Conservation (phyloP, 2,329 filamentous ascomycete genomes). For the Fusarium denticulatum region DNA sequence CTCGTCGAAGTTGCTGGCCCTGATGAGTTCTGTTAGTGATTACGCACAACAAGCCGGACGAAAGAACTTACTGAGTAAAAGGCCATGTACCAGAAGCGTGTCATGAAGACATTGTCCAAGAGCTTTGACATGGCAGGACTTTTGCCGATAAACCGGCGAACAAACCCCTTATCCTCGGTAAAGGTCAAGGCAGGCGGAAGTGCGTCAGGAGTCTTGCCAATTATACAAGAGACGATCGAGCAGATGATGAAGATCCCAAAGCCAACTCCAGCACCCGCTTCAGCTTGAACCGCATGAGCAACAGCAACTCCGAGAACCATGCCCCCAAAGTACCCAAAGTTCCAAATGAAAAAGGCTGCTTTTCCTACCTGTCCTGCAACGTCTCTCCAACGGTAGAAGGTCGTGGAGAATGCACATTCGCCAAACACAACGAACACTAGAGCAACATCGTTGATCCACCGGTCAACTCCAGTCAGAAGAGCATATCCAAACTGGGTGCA, state of each 20-base stretch:
- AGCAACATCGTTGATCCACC: conserved; percentile 65
- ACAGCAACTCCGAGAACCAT: conserved; percentile 62
- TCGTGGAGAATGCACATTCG: conserved; percentile 62
- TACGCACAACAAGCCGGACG: neutral
- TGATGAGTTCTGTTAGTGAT: conserved; percentile 39
- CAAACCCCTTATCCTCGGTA: conserved; percentile 47
- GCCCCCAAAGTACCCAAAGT: conserved; percentile 62
- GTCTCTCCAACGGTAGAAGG: conserved; percentile 62
- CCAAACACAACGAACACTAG: conserved; percentile 65
- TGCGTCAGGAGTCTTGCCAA: conserved; percentile 56
- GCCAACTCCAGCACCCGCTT: conserved; percentile 60
- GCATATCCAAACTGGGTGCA: conserved; percentile 68
- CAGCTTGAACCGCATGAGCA: conserved; percentile 57
- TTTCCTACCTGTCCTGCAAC: conserved; percentile 57
- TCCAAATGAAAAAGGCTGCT: conserved; percentile 56
- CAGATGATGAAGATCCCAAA: conserved; percentile 62
- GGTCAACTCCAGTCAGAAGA: conserved; percentile 63
- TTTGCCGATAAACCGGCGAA: conserved; percentile 48
- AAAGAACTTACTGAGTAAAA: conserved; percentile 64
- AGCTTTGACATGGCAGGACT: conserved; percentile 30
- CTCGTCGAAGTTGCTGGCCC: conserved; percentile 65
- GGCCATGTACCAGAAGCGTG: conserved; percentile 61
- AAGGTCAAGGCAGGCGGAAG: conserved; percentile 55
- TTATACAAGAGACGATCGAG: conserved; percentile 49
- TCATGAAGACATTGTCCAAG: conserved; percentile 51